Evolutionary conservation across 2,329 filamentous ascomycete genomes (phyloP).

Genomic region (Hypoxylon sp.): DNA sequence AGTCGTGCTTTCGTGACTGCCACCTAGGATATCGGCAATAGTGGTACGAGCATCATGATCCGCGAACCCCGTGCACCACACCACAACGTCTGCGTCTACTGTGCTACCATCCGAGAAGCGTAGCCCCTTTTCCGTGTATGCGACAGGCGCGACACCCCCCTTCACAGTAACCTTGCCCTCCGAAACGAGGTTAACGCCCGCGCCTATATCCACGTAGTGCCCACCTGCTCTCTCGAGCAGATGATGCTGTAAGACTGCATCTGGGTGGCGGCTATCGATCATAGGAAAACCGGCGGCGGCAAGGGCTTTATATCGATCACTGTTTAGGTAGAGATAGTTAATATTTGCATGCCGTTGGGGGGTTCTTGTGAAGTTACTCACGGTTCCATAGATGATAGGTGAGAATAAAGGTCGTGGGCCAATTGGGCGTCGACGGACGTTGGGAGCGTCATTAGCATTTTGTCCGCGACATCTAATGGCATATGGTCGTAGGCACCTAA

Average conservation of each 20-base stretch:
- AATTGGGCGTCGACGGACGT: conserved; percentile 47
- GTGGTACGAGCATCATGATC: conserved; percentile 52
- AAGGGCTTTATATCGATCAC: conserved; percentile 55
- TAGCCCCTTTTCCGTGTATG: conserved; percentile 54
- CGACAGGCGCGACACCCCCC: conserved; percentile 52
- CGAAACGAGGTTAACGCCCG: conserved; percentile 52
- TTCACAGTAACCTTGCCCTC: conserved; percentile 54
- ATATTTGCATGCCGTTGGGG: not conserved
- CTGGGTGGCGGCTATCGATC: conserved; percentile 52
- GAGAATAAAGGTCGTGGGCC: conserved; percentile 41
- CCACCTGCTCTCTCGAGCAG: conserved; percentile 58
- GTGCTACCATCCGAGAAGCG: conserved; percentile 55
- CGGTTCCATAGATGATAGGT: conserved; percentile 52
- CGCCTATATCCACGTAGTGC: conserved; percentile 59
- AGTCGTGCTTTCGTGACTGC: conserved; percentile 4
- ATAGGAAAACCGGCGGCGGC: conserved; percentile 57
- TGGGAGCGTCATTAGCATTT: conserved; percentile 40
- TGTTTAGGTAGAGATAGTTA: not conserved
- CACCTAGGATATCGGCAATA: conserved; percentile 52
- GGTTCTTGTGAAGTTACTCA: not conserved
- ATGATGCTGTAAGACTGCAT: conserved; percentile 51
- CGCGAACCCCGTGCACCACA: conserved; percentile 60
- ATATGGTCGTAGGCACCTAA: conserved; percentile 50
- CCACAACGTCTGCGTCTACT: conserved; percentile 56
- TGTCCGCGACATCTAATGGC: conserved; percentile 46